These are phyloP conservation scores for Cryphonectria japonica DNA, from an alignment of 2,329 filamentous ascomycete species.

Conservation along the genomic window DNA sequence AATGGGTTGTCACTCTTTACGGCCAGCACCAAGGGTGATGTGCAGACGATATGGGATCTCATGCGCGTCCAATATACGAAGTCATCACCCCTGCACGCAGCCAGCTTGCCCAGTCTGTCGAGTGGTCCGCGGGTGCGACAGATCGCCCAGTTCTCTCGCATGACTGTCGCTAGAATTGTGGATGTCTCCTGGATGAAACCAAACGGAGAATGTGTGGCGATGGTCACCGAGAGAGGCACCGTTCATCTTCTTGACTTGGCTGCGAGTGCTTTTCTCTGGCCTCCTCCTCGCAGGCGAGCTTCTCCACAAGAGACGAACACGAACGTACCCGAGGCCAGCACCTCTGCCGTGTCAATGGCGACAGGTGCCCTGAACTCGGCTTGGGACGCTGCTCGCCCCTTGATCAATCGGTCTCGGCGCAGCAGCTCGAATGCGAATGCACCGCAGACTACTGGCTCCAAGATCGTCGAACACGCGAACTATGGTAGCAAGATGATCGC, in stretches of 20 bases:
- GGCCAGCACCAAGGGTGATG: slow-evolving; percentile 81
- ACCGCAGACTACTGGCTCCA: slow-evolving; percentile 46
- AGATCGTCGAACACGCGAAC: slow-evolving; percentile 63
- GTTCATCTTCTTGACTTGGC: slow-evolving; percentile 91
- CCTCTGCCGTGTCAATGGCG: slow-evolving; percentile 68
- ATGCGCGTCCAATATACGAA: slow-evolving; percentile 67
- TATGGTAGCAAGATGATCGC: slow-evolving; percentile 74
- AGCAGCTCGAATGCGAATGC: slow-evolving; percentile 47
- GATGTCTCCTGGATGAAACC: slow-evolving; percentile 88
- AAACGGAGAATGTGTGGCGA: slow-evolving; percentile 79
- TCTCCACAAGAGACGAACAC: slow-evolving; percentile 49
- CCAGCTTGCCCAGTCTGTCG: slow-evolving; percentile 46
- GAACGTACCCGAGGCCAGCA: slow-evolving; percentile 52
- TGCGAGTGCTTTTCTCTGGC: slow-evolving; percentile 82
- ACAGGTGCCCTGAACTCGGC: slow-evolving; percentile 73
- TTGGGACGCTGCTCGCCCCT: slow-evolving; percentile 67
- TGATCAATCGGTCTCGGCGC: slow-evolving; percentile 59
- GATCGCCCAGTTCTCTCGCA: slow-evolving; percentile 83
- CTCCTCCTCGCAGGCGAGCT: slow-evolving; percentile 65
- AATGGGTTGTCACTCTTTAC: slow-evolving; percentile 76
- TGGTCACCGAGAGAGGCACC: slow-evolving; percentile 94
- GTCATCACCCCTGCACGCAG: slow-evolving; percentile 60
- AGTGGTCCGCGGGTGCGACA: slow-evolving; percentile 73
- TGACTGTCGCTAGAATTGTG: slow-evolving; percentile 89
- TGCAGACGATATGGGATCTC: slow-evolving; percentile 81